Evolutionary conservation across 805 yeast genomes (phyloP), one percentile per base, ranked within the genome.

Genomic region (Saturnispora silvae): DNA sequence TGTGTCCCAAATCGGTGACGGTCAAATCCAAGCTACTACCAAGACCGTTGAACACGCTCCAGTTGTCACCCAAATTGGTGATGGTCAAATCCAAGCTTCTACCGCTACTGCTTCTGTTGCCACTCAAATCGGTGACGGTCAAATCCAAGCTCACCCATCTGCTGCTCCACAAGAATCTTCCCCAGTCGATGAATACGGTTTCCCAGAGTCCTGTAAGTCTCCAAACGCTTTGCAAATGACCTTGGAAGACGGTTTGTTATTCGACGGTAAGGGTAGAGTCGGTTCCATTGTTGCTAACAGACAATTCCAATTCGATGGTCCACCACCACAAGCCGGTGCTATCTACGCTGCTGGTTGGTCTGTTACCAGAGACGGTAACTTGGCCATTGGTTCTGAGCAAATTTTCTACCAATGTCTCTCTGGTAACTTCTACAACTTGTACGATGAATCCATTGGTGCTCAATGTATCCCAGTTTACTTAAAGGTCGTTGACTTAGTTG

Each of bases 281-380:
- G 77, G 77, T 47, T 68, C 76, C 30, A 70, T 71, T 57, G 77
- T 71, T 48, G 74, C 76, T 43, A 70, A 70, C 70, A 65, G 73
- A 63, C 78, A 72, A 59, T 72, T 72, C 70, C 78, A 72, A 60
- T 72, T 72, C 49, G 78, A 72, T 52, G 77, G 77, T 52, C 77
- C 77, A 40, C 76, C 76, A 57, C 77, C 77, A 45, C 78, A 72
- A 60, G 77, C 71, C 35, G 72, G 72, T 57, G 64, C 72, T 31
- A 65, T 65, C 38, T 63, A 67, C 48, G 73, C 73, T 48, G 70
- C 68, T 40, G 72, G 72, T 41, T 67, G 72, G 72, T 61, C 72
- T 32, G 59, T 67, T 43, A 56, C 67, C 38, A 53, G 56, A 33
- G 69, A 63, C 32, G 69, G 63, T 37, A 59, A 58, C 54, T 66